Percentiles rank a stretch among this genome's conserved stretches.
Evolutionary conservation across 139 green algal genomes (phyloP).

Genomic region (Chlamydomonas applanata): DNA sequence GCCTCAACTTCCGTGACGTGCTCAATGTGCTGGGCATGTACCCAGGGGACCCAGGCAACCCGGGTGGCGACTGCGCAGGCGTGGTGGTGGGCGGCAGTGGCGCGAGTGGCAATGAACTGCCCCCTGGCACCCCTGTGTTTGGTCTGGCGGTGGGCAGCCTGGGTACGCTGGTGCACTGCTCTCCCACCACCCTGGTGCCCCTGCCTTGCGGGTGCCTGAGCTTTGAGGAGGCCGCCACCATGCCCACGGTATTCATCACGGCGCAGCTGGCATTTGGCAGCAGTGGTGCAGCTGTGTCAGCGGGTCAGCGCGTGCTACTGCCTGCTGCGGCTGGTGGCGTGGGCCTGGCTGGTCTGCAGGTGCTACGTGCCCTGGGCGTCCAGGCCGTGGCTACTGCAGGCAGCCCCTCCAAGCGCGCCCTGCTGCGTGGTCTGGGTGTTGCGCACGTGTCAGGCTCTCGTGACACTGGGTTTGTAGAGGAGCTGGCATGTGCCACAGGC

Average conservation of each 20-base stretch:
- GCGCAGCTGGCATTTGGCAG: conserved; percentile 57
- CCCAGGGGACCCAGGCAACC: conserved; percentile 73
- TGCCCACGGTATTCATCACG: conserved; percentile 83
- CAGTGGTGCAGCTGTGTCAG: conserved; percentile 15
- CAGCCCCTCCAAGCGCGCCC: conserved; percentile 63
- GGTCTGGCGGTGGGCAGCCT: conserved; percentile 76
- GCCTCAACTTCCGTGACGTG: conserved; percentile 82
- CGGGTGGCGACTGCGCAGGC: conserved; percentile 78
- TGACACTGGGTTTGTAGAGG: conserved; percentile 61
- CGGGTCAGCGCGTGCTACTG: conserved; percentile 61
- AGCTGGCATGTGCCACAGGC: conserved; percentile 25
- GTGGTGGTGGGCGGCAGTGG: conserved; percentile 53
- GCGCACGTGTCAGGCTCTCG: conserved; percentile 56
- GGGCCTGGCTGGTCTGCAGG: conserved; percentile 71
- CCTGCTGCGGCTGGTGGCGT: conserved; percentile 79
- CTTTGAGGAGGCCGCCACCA: conserved; percentile 73
- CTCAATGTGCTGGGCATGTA: conserved; percentile 82
- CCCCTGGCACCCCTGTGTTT: conserved; percentile 73
- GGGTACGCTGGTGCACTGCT: conserved; percentile 56
- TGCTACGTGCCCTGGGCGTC: conserved; percentile 38
- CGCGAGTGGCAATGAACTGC: conserved; percentile 4
- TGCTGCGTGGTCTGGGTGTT: conserved; percentile 62
- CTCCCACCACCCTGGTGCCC: conserved; percentile 48
- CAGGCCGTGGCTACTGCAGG: conserved; percentile 63
- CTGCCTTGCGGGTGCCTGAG: conserved; percentile 66